Evolutionary conservation across 2,329 filamentous ascomycete species (phyloP), one percentile per base, ranked within the genome.

Genomic region (Aotearoamyces nothofagi): DNA sequence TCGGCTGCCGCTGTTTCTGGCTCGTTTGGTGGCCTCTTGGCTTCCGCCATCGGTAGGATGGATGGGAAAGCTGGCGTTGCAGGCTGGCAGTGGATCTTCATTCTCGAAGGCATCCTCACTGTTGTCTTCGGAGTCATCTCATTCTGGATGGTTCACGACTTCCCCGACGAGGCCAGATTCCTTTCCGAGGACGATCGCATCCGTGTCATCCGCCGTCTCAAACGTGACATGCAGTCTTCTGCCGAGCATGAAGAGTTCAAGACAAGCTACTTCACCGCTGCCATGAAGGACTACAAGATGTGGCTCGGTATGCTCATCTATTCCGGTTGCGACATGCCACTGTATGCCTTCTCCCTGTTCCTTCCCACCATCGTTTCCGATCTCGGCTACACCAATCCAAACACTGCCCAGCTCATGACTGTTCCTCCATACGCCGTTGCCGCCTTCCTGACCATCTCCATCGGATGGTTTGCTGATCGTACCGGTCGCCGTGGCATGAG

Each of bases 111-210:
- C 4, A 55, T 79, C 2, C 58, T 70, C 1, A 86, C 81, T 0
- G 60, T 84, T 1, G 2, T 82, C 1, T 61, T 83, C 14, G 81
- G 77, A 3, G 39, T 79, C 4, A 51, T 60, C 1, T 78, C 70
- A 2, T 84, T 78, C 54, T 86, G 74, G 72, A 69, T 79, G 57
- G 78, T 92, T 1, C 70, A 82, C 38, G 80, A 92, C 47, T 92
- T 84, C 46, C 83, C 83, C 0, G 75, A 78, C 36, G 63, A 79
- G 33, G 81, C 80, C 13, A 69, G 49, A 2, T 92, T 92, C 47
- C 61, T 92, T 5, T 66, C 68, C 0, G 61, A 68, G 1, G 63
- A 68, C 7, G 81, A 92, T 41, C 75, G 79, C 15, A 61, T 60
- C 5, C 69, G 81, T 6, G 78, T 90, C 0, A 55, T 83, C n/a